phyloP scores from a whole-genome alignment of 1,139 yeast genomes.

The Pichia cactophila region DNA sequence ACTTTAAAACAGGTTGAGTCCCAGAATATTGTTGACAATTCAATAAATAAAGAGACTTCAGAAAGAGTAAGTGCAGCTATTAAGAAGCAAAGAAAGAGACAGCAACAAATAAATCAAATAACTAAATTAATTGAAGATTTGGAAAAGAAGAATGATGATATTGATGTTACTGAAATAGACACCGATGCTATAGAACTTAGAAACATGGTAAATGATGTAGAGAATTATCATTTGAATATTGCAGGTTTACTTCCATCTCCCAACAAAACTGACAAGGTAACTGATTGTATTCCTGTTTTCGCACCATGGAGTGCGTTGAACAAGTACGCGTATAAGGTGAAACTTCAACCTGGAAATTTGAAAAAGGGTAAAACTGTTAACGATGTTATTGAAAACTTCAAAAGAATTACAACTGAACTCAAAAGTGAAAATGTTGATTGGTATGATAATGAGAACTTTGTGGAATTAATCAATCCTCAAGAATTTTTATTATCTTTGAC shows the following conservation, averaged over 20 bases:
- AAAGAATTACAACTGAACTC: slow-evolving; percentile 32
- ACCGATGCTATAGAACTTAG: slow-evolving; percentile 29
- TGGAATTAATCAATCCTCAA: slow-evolving; percentile 50
- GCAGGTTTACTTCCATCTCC: slow-evolving; percentile 35
- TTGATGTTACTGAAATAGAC: slow-evolving; percentile 23
- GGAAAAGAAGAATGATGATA: slow-evolving; percentile 28
- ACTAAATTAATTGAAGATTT: slow-evolving; percentile 28
- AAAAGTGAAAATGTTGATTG: slow-evolving; percentile 45
- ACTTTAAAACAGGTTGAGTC: slow-evolving; percentile 60
- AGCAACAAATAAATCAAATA: slow-evolving; percentile 26
- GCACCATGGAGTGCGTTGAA: slow-evolving; percentile 86
- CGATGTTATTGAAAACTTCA: slow-evolving; percentile 58
- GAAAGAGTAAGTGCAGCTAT: slow-evolving; percentile 27
- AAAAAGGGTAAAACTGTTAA: slow-evolving; percentile 84
- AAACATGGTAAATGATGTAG: slow-evolving; percentile 19
- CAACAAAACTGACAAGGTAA: slow-evolving; percentile 35
- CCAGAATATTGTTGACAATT: slow-evolving; percentile 13
- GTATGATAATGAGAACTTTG: slow-evolving; percentile 57
- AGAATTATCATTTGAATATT: slow-evolving; percentile 23
- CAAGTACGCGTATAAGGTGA: slow-evolving; percentile 74
- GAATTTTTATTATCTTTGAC: slow-evolving; percentile 47
- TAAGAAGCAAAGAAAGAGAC: slow-evolving; percentile 26
- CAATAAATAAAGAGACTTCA: slow-evolving; percentile 29
- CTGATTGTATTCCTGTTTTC: slow-evolving; percentile 73
- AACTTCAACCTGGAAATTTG: slow-evolving; percentile 76